Conservation (phyloP, 2,329 filamentous ascomycete genomes). For the Teratosphaeria pseudoeucalypti region DNA sequence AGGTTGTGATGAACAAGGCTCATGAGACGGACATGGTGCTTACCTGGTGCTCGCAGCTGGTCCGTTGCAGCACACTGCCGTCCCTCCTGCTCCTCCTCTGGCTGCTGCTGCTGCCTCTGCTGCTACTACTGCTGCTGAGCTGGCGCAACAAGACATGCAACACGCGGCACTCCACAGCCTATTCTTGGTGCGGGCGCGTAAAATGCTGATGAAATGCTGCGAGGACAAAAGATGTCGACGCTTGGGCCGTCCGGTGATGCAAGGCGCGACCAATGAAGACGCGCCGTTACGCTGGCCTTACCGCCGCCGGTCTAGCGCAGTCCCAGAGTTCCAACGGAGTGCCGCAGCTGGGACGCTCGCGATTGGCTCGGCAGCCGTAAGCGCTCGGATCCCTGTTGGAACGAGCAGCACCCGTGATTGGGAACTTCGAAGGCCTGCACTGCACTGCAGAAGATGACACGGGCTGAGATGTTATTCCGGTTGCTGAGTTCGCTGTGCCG, state of each 20-base stretch:
- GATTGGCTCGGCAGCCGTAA: not conserved
- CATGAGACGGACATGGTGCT: slow-evolving; percentile 8
- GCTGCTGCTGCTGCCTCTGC: not conserved
- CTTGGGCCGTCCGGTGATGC: not conserved
- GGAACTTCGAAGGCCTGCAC: not conserved
- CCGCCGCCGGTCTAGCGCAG: not conserved
- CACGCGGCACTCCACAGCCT: slow-evolving; percentile 8
- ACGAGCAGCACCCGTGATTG: not conserved
- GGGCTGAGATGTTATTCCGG: not conserved
- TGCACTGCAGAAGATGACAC: not conserved
- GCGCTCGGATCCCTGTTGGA: not conserved
- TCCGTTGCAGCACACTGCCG: slow-evolving; percentile 11
- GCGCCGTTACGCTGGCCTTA: not conserved
- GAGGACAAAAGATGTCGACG: not conserved
- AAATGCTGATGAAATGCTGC: slow-evolving; percentile 10
- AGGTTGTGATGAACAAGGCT: slow-evolving; percentile 10
- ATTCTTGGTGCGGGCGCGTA: slow-evolving; percentile 22
- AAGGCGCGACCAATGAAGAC: slow-evolving; percentile 1
- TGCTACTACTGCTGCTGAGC: slow-evolving; percentile 6
- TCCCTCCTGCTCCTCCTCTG: slow-evolving; percentile 5
- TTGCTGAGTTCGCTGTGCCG: not conserved
- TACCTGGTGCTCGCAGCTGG: slow-evolving; percentile 15
- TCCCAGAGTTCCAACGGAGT: not conserved
- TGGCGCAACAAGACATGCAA: slow-evolving; percentile 14
- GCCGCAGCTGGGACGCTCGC: not conserved